Conservation (phyloP, 1,284 basidiomycete genomes). For the Apiotrichum domesticum region DNA sequence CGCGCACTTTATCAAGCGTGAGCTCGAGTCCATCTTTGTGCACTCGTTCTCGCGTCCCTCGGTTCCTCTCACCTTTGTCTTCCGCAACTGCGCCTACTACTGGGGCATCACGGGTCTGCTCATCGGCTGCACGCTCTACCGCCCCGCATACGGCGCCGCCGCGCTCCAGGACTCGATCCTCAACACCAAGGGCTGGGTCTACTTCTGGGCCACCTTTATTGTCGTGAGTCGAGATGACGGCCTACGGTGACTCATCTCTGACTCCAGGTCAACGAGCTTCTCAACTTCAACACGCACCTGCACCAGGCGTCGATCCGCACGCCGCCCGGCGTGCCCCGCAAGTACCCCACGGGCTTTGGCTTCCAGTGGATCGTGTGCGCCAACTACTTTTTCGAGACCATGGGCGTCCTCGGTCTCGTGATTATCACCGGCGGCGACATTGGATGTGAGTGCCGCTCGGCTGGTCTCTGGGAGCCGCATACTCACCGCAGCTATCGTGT, state of each 20-base stretch:
- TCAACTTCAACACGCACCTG: slow-evolving; percentile 77
- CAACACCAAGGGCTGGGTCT: slow-evolving; percentile 63
- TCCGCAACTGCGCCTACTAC: slow-evolving; percentile 86
- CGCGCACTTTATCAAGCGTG: slow-evolving; percentile 85
- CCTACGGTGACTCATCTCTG: not conserved
- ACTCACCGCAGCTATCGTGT: slow-evolving; percentile 57
- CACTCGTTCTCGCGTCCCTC: slow-evolving; percentile 94
- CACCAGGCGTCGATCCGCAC: slow-evolving; percentile 78
- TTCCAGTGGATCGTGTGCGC: slow-evolving; percentile 82
- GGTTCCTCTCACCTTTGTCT: slow-evolving; percentile 81
- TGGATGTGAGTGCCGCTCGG: slow-evolving; percentile 55
- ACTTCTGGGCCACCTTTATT: slow-evolving; percentile 64
- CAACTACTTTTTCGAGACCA: slow-evolving; percentile 89
- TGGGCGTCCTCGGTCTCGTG: slow-evolving; percentile 70
- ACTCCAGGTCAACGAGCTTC: slow-evolving; percentile 74
- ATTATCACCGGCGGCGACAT: slow-evolving; percentile 68
- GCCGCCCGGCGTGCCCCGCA: slow-evolving; percentile 68
- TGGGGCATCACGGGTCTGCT: slow-evolving; percentile 74
- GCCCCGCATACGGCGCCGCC: slow-evolving; percentile 58
- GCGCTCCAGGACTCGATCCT: slow-evolving; percentile 64
- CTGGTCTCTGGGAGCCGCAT: not conserved
- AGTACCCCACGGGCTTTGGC: slow-evolving; percentile 71
- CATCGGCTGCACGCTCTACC: slow-evolving; percentile 72
- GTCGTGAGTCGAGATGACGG: slow-evolving; percentile 53
- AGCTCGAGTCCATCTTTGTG: slow-evolving; percentile 87